Base-by-base conservation (phyloP, 345 rosid species). In the Moricandia arvensis region DNA sequence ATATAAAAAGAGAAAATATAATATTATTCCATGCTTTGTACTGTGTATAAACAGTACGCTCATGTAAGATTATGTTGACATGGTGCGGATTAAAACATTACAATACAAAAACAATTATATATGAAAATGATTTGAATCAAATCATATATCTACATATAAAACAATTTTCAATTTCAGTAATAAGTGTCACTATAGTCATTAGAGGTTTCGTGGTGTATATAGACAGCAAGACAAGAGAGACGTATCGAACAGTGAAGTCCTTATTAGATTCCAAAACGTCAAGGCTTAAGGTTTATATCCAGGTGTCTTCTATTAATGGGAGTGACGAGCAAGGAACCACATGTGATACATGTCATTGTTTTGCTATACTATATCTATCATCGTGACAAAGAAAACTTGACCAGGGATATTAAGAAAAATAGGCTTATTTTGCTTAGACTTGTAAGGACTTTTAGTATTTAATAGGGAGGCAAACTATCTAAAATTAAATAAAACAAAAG, bases 341-440 rank as follows among this genome's bases (percentile, higher is more conserved):
- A 77, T 77, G 80, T 77, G 80, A 64, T 77, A 43, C 66, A 77
- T 71, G 80, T 71, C 76, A 65, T 57, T 64, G 80, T 77, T 77
- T 70, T 35, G 71, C 80, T 71, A 70, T 21, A 21, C 24, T 21
- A n/a, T n/a, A n/a, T n/a, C n/a, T n/a, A 21, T 63, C 53, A 57
- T 57, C 60, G 38, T 63, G 61, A 77, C n/a, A 34, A 64, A 70
- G 29, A 24, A 69, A 63, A 38, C 45, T 4, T 17, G n/a, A 37
- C 58, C 57, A 70, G 71, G 60, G 53, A 49, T 63, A 69, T 54
- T 38, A 47, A 26, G n/a, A 24, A 55, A 69, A 53, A 3, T 27
- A 3, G 3, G 3, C 3, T 66, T 12, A 58, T 29, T 66, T 4
- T 74, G 33, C 17, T 64, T 35, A 13, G 34, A 26, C 58, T 55